phyloP scores from a whole-genome alignment of 352 stramenopile species.

The Pythium phragmiticola region DNA sequence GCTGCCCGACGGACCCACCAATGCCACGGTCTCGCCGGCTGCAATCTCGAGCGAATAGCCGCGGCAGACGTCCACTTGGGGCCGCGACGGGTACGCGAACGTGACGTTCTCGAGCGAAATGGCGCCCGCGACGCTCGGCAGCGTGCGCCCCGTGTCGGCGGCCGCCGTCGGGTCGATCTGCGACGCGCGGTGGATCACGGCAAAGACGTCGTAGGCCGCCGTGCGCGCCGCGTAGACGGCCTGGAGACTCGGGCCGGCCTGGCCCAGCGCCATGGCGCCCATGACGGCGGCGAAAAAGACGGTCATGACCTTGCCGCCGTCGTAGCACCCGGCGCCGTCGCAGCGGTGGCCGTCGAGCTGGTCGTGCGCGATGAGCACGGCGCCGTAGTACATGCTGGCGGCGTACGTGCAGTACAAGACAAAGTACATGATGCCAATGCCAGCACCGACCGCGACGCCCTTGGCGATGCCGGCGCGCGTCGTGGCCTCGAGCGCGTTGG shows the following conservation, averaged over 20 bases:
- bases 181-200: constrained; percentile 34
- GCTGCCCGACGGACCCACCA: constrained; percentile 37
- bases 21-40: constrained; percentile 38
- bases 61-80: constrained; percentile 25
- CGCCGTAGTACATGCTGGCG: constrained; percentile 45
- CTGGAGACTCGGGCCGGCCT: constrained; percentile 34
- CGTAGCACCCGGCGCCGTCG: constrained; percentile 24
- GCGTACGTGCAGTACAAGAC: constrained; percentile 39
- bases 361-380: constrained; percentile 29
- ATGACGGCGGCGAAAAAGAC: constrained; percentile 42
- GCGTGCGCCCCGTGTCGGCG: constrained; percentile 24
- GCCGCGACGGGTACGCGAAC: constrained; percentile 39
- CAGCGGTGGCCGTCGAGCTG: constrained; percentile 9
- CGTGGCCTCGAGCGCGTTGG: constrained; percentile 21
- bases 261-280: constrained; percentile 38
- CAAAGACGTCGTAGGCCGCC: constrained; percentile 36
- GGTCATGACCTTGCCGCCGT: constrained; percentile 34
- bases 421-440: constrained; percentile 36
- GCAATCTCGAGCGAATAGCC: constrained; percentile 30
- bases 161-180: constrained; percentile 29
- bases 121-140: constrained; percentile 35
- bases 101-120: constrained; percentile 69
- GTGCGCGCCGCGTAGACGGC: constrained; percentile 29
- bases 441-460: constrained; percentile 28
- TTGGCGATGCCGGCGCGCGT: constrained; percentile 30